Evolutionary conservation across 352 stramenopile genomes (phyloP).

Genomic region (Pythium phragmiticola): DNA sequence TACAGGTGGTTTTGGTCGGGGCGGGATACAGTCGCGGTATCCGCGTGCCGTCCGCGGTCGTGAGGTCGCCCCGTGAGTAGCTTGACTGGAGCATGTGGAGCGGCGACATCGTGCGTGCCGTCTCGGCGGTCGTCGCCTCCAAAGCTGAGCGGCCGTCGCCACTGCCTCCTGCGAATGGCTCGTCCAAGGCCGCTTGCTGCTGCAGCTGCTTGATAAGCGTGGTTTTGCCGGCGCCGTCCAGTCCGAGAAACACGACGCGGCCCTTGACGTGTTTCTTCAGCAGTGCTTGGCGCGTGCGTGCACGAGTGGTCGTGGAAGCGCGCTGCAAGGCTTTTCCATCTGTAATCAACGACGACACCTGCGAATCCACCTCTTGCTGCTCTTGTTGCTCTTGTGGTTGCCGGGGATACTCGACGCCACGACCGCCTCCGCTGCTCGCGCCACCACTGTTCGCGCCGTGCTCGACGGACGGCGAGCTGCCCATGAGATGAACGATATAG

Average conservation of each 20-base stretch:
- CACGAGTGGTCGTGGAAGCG: background rate
- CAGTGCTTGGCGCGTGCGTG: conserved; percentile 25
- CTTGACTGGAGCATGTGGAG: conserved; percentile 4
- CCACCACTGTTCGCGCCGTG: background rate
- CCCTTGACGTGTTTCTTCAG: conserved; percentile 43
- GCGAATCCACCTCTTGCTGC: background rate
- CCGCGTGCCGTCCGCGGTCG: conserved; percentile 3
- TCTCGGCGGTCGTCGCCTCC: background rate
- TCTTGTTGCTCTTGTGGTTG: no score
- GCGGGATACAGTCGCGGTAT: conserved; percentile 11
- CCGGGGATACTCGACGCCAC: background rate
- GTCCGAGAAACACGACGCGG: conserved; percentile 45
- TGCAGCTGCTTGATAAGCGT: conserved; percentile 50
- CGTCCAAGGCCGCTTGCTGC: conserved; percentile 26
- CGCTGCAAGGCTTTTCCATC: conserved; percentile 3
- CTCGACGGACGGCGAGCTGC: conserved; percentile 12
- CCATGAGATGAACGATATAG: background rate
- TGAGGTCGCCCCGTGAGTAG: conserved; percentile 10
- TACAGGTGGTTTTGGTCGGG: conserved; percentile 10
- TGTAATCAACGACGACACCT: background rate
- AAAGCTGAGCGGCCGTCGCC: background rate
- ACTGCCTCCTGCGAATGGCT: background rate
- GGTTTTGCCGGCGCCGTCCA: conserved; percentile 61
- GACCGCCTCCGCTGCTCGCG: background rate
- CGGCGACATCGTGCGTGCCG: background rate